phyloP scores from a whole-genome alignment of 2,329 filamentous ascomycete genomes.

The Scortechinia acanthostroma region DNA sequence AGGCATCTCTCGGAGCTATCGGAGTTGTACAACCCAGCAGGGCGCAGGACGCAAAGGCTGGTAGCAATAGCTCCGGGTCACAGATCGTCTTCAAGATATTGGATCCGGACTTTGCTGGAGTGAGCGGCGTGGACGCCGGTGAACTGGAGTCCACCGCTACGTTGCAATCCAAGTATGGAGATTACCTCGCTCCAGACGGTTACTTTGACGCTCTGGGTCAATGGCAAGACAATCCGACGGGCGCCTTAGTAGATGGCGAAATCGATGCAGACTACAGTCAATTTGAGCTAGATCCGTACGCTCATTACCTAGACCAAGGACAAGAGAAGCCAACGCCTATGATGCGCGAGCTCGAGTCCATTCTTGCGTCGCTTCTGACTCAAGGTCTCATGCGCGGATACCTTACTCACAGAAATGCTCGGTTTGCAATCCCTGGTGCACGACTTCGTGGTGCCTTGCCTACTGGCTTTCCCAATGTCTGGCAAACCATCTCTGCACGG shows the following conservation, averaged over 20 bases:
- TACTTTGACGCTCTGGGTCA: background rate
- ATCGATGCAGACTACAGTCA: background rate
- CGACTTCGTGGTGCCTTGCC: background rate
- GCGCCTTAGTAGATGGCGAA: background rate
- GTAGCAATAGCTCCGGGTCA: background rate
- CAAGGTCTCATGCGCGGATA: constrained; percentile 1
- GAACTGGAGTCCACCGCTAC: background rate
- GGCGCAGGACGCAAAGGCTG: background rate
- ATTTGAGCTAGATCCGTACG: background rate
- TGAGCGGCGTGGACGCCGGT: background rate
- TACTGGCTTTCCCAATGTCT: constrained; percentile 1
- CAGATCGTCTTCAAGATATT: background rate
- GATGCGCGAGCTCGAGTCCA: constrained; percentile 1
- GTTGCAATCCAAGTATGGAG: background rate
- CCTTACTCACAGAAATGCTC: background rate
- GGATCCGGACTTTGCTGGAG: background rate
- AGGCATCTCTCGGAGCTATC: background rate
- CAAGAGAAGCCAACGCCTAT: background rate
- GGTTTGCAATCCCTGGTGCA: constrained; percentile 1
- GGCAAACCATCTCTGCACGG: background rate
- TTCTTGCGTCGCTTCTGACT: background rate
- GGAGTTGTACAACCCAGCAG: background rate
- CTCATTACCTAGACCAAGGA: background rate
- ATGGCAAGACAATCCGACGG: background rate
- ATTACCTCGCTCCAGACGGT: background rate